A percentile compares a stretch with the other conserved stretches of the same genome.
Conservation (phyloP, 2,329 filamentous ascomycete genomes). For the Albifimbria verrucaria region DNA sequence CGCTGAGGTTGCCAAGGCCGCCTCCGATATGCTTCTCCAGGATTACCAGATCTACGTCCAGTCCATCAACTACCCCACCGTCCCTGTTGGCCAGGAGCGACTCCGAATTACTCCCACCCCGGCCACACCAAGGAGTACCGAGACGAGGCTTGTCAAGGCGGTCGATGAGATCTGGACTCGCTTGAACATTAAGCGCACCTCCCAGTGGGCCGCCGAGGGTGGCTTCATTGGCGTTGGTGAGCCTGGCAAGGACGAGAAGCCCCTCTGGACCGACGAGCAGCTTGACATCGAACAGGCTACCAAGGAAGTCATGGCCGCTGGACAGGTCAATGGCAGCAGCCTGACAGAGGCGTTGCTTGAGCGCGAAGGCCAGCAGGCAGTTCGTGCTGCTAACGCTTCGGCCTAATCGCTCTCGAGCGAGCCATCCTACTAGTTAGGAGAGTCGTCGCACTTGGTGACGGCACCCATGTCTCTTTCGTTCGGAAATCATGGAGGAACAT, state of each 20-base stretch:
- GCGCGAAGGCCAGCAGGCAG: conserved; percentile 41
- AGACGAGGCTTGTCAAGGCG: conserved; percentile 77
- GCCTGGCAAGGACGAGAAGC: conserved; percentile 55
- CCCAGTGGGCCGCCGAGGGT: conserved; percentile 84
- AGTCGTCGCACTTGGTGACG: background rate
- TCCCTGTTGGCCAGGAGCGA: conserved; percentile 95
- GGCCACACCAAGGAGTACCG: conserved; percentile 80
- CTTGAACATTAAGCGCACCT: conserved; percentile 87
- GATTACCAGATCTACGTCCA: conserved; percentile 96
- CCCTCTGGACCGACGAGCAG: conserved; percentile 92
- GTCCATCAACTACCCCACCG: conserved; percentile 98
- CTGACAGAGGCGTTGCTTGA: conserved; percentile 60
- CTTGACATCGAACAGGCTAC: conserved; percentile 69
- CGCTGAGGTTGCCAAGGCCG: conserved; percentile 86
- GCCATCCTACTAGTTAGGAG: background rate
- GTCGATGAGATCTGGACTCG: conserved; percentile 86
- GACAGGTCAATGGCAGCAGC: conserved; percentile 26
- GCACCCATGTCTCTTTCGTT: background rate
- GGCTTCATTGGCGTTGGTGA: conserved; percentile 95
- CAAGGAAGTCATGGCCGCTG: conserved; percentile 54
- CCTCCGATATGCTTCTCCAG: conserved; percentile 85
- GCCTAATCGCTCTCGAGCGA: conserved; percentile 11
- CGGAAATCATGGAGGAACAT: background rate
- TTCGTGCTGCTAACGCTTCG: conserved; percentile 24
- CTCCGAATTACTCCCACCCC: conserved; percentile 95